phyloP scores from a whole-genome alignment of 306 rosid genomes.

The Citrullus amarus region DNA sequence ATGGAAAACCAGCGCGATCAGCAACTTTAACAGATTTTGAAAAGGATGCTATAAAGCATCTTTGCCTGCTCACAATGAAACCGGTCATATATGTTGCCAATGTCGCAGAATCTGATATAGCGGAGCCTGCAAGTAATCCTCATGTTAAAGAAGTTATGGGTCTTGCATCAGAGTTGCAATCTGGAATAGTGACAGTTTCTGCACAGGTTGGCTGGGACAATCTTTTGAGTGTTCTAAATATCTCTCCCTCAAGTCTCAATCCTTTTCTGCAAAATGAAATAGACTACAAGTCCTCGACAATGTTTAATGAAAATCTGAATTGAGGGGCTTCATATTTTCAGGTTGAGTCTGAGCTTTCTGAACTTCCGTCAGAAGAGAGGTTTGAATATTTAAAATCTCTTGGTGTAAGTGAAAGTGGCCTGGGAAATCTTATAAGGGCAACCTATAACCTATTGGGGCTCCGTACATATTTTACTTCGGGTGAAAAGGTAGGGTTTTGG shows the following conservation, averaged over 20 bases:
- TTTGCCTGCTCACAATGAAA: conserved; percentile 88
- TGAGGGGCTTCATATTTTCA: conserved; percentile 26
- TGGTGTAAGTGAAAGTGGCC: conserved; percentile 90
- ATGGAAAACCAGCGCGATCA: conserved; percentile 92
- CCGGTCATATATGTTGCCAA: conserved; percentile 83
- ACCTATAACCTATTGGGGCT: conserved; percentile 78
- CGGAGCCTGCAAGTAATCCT: conserved; percentile 53
- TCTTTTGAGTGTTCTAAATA: background rate
- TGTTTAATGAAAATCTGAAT: background rate
- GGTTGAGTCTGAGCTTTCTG: conserved; percentile 97
- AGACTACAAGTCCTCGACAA: background rate
- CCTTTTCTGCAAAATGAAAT: background rate
- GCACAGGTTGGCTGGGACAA: conserved; percentile 51
- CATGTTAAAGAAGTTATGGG: conserved; percentile 50
- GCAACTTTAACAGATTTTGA: conserved; percentile 70
- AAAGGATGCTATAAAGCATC: conserved; percentile 65
- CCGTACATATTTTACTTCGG: conserved; percentile 86
- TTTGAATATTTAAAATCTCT: conserved; percentile 76
- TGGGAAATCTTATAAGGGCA: conserved; percentile 84
- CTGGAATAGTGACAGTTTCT: conserved; percentile 79
- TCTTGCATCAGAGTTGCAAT: conserved; percentile 67
- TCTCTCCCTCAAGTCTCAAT: background rate
- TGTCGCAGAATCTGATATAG: conserved; percentile 85
- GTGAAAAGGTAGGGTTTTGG: conserved; percentile 65
- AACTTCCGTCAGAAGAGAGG: conserved; percentile 76